A percentile compares a stretch with the other conserved stretches of the same genome.
phyloP scores from a whole-genome alignment of 2,329 filamentous ascomycete genomes.

The Hypomyces rosellus region DNA sequence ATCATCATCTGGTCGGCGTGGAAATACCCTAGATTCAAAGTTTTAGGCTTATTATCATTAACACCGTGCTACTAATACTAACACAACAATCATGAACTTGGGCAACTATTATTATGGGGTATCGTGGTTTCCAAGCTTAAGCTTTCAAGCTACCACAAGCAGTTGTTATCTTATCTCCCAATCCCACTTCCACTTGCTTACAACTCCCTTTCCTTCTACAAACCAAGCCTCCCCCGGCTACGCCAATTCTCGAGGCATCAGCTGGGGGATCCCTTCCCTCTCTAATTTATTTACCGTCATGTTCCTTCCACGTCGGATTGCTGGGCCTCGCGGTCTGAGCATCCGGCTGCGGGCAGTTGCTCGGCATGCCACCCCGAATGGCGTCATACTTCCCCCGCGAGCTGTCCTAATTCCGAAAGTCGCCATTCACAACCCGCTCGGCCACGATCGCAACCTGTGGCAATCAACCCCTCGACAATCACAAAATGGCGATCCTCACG shows the following conservation, averaged over 20 bases:
- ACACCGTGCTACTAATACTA: too few species aligned
- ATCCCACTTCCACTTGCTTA: background rate
- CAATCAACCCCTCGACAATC: constrained; percentile 12
- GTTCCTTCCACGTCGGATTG: background rate
- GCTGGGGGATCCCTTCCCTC: constrained; percentile 7
- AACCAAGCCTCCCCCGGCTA: constrained; percentile 5
- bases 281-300: background rate
- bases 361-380: background rate
- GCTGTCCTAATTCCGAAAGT: too few species aligned
- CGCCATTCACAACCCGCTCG: background rate
- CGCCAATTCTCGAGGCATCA: constrained; percentile 9
- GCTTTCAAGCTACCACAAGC: too few species aligned
- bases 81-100: too few species aligned
- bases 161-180: background rate
- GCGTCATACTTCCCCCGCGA: background rate
- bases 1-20: too few species aligned
- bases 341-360: too few species aligned
- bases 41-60: too few species aligned
- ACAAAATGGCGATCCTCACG: constrained; percentile 17
- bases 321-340: too few species aligned
- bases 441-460: constrained; percentile 18
- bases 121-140: too few species aligned
- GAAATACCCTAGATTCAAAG: too few species aligned
- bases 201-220: background rate
- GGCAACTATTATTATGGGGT: too few species aligned